Evolutionary conservation across 805 yeast species (phyloP), one percentile per base, ranked within the genome.

Genomic region (Saccharomycopsis schoenii): DNA sequence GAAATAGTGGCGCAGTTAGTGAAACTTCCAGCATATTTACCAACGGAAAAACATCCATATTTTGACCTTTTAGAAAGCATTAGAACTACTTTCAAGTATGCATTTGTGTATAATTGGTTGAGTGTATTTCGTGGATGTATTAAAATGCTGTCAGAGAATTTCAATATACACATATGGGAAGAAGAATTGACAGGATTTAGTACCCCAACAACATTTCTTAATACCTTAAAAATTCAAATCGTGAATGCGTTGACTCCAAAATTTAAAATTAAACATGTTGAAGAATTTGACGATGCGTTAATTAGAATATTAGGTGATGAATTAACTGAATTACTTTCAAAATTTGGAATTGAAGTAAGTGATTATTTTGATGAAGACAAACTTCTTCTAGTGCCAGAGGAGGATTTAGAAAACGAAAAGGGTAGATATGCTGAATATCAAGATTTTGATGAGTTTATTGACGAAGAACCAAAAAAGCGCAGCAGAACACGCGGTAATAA

Each of bases 91-190:
- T 71, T 71, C 69, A 70, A 72, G 50, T 78, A 71, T 63, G 72
- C 75, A 10, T 76, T 68, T 59, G 70, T 77, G 2, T 69, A 82
- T 12, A 82, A 83, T 69, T 84, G 89, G 89, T 68, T 84, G 34
- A 77, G 77, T 63, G 73, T 77, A 56, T 78, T 80, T 68, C 78
- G 84, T 60, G 83, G 82, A 25, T 75, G 76, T 57, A 69, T 84
- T 41, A 80, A 76, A 65, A 69, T 85, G 59, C 73, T 74, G 12
- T 72, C 75, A 6, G 88, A 83, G 59, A 74, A 75, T 12, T 81
- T 84, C 65, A 86, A 84, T 66, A 78, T 79, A 8, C 85, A 83
- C 61, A 72, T 79, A 19, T 77, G 84, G 62, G 90, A 85, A 67
- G 83, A 83, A 66, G 90, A 85, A 65, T 71, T 85, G 14, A 72